phyloP scores from a whole-genome alignment of 108 stramenopile genomes.

The Nitzschia inconspicua region DNA sequence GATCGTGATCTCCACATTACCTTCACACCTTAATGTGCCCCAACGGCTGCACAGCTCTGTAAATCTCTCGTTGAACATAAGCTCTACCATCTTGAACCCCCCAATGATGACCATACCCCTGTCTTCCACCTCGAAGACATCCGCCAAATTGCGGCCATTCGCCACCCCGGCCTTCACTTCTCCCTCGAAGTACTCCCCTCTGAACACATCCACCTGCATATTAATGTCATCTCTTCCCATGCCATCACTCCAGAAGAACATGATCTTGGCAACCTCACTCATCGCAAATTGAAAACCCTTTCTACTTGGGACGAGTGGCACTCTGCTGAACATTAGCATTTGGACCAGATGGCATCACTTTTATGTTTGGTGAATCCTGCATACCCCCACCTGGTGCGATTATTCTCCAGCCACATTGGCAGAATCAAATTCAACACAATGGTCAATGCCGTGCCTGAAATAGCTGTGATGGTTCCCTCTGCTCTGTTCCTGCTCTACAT shows the following conservation, averaged over 20 bases:
- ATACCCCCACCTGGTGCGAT: no score
- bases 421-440: conserved; percentile 7
- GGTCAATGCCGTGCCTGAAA: conserved; percentile 9
- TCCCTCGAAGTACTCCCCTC: neutral
- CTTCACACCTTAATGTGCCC: neutral
- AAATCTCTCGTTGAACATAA: neutral
- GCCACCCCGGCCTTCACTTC: neutral
- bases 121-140: neutral
- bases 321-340: conserved; percentile 15
- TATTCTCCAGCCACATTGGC: conserved; percentile 22
- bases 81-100: neutral
- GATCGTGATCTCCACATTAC: neutral
- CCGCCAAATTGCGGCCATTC: neutral
- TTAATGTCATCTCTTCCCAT: conserved; percentile 4
- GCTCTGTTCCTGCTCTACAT: conserved; percentile 21
- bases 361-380: conserved; percentile 13
- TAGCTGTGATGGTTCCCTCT: conserved; percentile 25
- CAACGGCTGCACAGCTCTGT: neutral
- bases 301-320: conserved; percentile 31
- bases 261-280: conserved; percentile 23
- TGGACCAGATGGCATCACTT: conserved; percentile 15
- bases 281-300: conserved; percentile 9
- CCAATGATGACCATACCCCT: neutral
- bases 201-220: neutral
- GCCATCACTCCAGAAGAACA: conserved; percentile 21